Base-by-base conservation (phyloP, 768 basidiomycete species). In the Collybiopsis confluens region DNA sequence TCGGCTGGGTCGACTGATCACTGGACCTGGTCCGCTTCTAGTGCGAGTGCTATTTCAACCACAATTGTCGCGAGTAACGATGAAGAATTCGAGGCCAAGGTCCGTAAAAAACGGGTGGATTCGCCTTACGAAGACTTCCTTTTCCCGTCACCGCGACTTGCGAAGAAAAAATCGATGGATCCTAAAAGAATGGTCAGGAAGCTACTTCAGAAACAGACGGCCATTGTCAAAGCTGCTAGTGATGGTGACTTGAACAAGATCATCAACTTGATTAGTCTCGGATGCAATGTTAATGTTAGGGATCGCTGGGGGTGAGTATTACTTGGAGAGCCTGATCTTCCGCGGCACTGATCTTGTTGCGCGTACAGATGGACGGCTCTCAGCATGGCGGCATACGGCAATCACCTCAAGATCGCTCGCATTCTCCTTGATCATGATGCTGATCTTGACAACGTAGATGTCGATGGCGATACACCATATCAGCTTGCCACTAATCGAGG, bases 371-470 rank as follows among this genome's bases (percentile, higher is more conserved):
- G 59, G 59, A 58, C 57, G 35, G 57, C 59, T 21, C 55, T 61
- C 27, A 51, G 52, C 10, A 61, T 61, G 59, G 53, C 52, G 37
- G 59, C 57, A 15, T 61, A 61, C 30, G 59, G 59, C 26, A 57
- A 57, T 26, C 55, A 58, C 41, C 20, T 43, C 4, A 53, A 54
- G 20, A 61, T 61, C 41, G 59, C 59, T 2, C 59, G 59, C 7
- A 36, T 61, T 21, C 43, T 61, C 28, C 37, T 61, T 6, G 57
- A 58, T 36, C 55, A 56, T 36, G 55, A 57, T 33, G 59, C 59
- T 16, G 54, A 55, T 1, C 51, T 61, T 6, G 54, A 61, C 46
- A 61, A 58, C 24, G 30, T 55, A n/a, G 59, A 61, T 46, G 59
- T 61, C 1, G 59, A 61, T 41, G 54, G 54, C 5, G 59, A 61